Evolutionary conservation across 2,329 filamentous ascomycete species (phyloP).

Genomic region (Talaromyces verruculosus): DNA sequence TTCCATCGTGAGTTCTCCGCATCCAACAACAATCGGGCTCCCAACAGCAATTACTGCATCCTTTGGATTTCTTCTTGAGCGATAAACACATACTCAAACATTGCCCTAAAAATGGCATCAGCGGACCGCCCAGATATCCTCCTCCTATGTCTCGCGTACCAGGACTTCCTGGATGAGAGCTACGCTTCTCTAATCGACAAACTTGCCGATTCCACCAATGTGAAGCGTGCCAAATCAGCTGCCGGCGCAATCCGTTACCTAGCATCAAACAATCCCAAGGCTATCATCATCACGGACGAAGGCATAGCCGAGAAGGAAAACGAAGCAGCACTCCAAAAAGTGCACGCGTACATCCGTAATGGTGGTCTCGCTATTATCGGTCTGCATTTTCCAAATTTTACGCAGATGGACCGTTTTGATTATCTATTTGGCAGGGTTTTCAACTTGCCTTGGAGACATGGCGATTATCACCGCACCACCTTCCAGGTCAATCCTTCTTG

Average conservation of each 20-base stretch:
- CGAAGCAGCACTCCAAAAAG: neutral
- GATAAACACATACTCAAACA: neutral
- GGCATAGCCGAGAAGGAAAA: neutral
- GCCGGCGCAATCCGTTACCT: neutral
- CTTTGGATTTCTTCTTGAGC: neutral
- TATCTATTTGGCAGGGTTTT: neutral
- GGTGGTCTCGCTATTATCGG: neutral
- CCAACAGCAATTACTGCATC: neutral
- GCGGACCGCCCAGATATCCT: conserved; percentile 1
- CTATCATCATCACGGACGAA: conserved; percentile 5
- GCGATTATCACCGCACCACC: neutral
- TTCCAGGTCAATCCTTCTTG: neutral
- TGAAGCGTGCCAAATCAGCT: neutral
- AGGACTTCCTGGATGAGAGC: neutral
- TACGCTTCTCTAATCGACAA: neutral
- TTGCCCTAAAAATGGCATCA: neutral
- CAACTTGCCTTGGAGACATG: neutral
- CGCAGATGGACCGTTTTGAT: neutral
- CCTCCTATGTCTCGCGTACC: neutral
- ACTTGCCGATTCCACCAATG: neutral
- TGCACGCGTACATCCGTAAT: neutral
- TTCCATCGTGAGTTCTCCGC: neutral
- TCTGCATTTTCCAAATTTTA: neutral
- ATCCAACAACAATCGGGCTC: neutral
- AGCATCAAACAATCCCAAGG: neutral